A percentile compares a stretch with the other conserved stretches of the same genome.
Conservation (phyloP, 306 rosid genomes). For the Biancaea sappan region DNA sequence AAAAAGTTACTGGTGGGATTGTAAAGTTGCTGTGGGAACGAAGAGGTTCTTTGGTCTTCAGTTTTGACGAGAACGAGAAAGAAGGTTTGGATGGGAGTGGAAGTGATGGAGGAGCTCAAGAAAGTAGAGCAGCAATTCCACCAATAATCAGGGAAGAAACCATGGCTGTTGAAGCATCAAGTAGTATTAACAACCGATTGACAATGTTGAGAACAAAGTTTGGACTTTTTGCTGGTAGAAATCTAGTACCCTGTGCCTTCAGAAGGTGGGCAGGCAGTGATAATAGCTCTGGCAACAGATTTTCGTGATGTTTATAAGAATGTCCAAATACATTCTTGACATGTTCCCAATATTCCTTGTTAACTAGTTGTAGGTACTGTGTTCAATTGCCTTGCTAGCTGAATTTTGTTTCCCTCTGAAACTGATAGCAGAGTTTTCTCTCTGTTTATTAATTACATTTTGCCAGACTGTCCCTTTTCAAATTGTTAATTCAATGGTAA, state of each 20-base stretch:
- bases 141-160: conserved; percentile 15
- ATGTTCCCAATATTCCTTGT: not conserved
- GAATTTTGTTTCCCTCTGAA: conserved; percentile 15
- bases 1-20: conserved; percentile 58
- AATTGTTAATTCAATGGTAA: conserved; percentile 10
- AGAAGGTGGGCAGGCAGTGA: conserved; percentile 57
- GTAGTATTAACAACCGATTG: conserved; percentile 42
- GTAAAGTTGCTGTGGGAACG: conserved; percentile 66
- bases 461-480: conserved; percentile 17
- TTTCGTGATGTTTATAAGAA: conserved; percentile 30
- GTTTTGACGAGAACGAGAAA: conserved; percentile 60
- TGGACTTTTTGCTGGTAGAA: conserved; percentile 54
- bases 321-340: conserved; percentile 27
- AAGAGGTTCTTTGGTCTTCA: conserved; percentile 60
- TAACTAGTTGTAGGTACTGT: conserved; percentile 3
- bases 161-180: conserved; percentile 41
- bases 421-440: not conserved
- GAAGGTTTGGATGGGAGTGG: conserved; percentile 50
- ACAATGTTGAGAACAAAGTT: conserved; percentile 52
- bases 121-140: conserved; percentile 34
- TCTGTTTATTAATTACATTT: not conserved
- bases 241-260: conserved; percentile 52
- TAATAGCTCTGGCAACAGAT: conserved; percentile 34
- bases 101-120: conserved; percentile 44
- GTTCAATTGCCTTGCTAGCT: conserved; percentile 15